Evolutionary conservation across 495 filamentous ascomycete species (phyloP).

Genomic region (Aspergillus nidulans): DNA sequence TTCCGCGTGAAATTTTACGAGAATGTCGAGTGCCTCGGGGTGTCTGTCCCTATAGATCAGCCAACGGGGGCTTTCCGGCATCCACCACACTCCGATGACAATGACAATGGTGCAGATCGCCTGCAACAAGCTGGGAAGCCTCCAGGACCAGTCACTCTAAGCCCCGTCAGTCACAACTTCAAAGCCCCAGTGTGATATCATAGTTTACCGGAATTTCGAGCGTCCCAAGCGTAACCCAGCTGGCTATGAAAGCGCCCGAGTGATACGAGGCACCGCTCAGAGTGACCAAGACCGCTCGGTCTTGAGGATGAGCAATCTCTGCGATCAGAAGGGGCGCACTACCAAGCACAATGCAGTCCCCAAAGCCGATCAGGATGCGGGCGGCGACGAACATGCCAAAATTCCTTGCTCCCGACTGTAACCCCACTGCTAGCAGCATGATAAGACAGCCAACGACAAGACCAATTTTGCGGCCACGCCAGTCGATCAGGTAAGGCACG

Average conservation of each 20-base stretch:
- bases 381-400: conserved; percentile 5
- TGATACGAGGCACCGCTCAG: not conserved
- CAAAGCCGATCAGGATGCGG: not conserved
- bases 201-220: too few species aligned
- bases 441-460: too few species aligned
- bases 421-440: too few species aligned
- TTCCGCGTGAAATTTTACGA: conserved; percentile 36
- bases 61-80: conserved; percentile 23
- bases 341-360: not conserved
- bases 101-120: not conserved
- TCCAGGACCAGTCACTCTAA: conserved; percentile 7
- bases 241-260: not conserved
- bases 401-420: too few species aligned
- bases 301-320: conserved; percentile 6
- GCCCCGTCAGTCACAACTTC: too few species aligned
- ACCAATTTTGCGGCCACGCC: conserved; percentile 14
- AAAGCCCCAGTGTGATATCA: too few species aligned
- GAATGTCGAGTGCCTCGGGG: conserved; percentile 35
- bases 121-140: conserved; percentile 1
- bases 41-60: conserved; percentile 35
- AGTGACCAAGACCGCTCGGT: not conserved
- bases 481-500: conserved; percentile 20
- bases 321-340: conserved; percentile 6
- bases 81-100: not conserved
- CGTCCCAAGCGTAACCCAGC: conserved; percentile 4